Evolutionary conservation across 306 rosid species (phyloP).

Genomic region (Vigna mungo): DNA sequence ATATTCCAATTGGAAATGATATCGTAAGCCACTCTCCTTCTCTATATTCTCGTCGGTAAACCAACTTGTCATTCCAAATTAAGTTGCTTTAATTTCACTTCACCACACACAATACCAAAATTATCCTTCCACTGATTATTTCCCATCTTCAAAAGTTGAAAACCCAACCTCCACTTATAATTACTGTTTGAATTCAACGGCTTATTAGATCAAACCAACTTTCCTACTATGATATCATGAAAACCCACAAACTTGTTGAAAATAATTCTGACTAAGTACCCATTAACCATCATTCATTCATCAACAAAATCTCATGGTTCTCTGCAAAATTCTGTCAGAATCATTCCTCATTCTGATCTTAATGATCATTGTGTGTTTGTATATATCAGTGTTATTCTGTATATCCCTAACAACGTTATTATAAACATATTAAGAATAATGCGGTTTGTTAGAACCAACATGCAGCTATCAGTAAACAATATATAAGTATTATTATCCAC

Average conservation of each 20-base stretch:
- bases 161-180: constrained; percentile 46
- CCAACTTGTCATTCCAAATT: constrained; percentile 49
- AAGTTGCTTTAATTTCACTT: constrained; percentile 70
- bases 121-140: constrained; percentile 32
- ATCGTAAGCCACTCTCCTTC: constrained; percentile 48
- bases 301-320: neutral
- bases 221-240: constrained; percentile 25
- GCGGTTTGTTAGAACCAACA: neutral
- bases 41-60: constrained; percentile 31
- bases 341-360: constrained; percentile 18
- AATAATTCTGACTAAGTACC: constrained; percentile 36
- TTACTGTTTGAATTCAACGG: constrained; percentile 49
- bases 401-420: no score
- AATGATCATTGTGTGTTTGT: neutral
- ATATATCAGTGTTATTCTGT: no score
- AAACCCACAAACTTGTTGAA: constrained; percentile 24
- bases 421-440: no score
- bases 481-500: constrained; percentile 8
- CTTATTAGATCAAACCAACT: constrained; percentile 49
- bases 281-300: constrained; percentile 32
- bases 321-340: constrained; percentile 6
- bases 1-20: constrained; percentile 57
- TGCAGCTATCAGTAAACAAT: neutral
- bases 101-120: constrained; percentile 26
- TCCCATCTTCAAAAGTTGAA: constrained; percentile 33